Evolutionary conservation across 2,329 filamentous ascomycete genomes (phyloP), one percentile per base, ranked within the genome.

Genomic region (Fusarium pseudonygamai): DNA sequence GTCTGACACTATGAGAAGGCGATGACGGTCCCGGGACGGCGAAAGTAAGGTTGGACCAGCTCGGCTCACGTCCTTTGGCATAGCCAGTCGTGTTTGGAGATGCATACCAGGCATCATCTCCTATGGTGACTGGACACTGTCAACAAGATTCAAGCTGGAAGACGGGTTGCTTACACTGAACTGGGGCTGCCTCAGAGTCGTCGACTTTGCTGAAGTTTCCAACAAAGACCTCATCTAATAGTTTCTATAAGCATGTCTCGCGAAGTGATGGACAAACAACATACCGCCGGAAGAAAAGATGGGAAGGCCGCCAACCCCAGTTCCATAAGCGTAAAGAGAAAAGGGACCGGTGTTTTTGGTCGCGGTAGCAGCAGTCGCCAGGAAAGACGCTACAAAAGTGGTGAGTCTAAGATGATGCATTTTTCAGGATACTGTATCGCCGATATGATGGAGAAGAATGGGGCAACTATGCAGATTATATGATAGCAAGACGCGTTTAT

Each of bases 151-250:
- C 18, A 5, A 3, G 7, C 22, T 8, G 6, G 13, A 5, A 12
- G 24, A 1, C 5, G 0, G 1, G 2, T 5, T 24, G 26, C 64
- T 37, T 3, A 46, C 64, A 67, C 2, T 42, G 20, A 6, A 67
- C 14, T 1, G 64, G 64, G 8, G 62, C 64, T 1, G 52, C 52
- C 15, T 67, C 8, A 4, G 18, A 12, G 8, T 36, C 14, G 18
- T 67, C n/a, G 6, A 59, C 4, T 3, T n/a, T 64, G 32, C 52
- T 67, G 28, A 60, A 67, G 10, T 67, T 67, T 2, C 64, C 64
- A 9, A 52, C 39, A 15, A 52, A 67, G 3, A 67, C 10, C 4
- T 39, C 37, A 24, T 37, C 64, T 67, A 2, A 5, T 5, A 7
- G 18, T 18, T 30, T 20, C 3, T 4, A 5, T 58, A 5, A 67